phyloP scores from a whole-genome alignment of 768 basidiomycete species.

The Sporobolomyces pararoseus region DNA sequence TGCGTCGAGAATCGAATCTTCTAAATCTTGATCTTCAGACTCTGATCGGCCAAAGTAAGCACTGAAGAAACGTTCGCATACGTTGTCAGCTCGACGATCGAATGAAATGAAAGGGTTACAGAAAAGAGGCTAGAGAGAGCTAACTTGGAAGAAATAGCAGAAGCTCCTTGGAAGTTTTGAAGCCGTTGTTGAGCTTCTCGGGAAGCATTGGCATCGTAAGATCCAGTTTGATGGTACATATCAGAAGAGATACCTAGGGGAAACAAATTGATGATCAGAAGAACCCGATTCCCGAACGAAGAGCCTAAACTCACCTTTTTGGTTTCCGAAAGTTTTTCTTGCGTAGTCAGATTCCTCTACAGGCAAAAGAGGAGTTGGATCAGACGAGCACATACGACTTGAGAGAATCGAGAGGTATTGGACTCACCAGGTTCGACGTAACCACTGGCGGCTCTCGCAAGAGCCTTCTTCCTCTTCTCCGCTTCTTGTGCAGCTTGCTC shows the following conservation, averaged over 20 bases:
- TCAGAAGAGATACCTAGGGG: conserved; percentile 83
- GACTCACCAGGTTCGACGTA: conserved; percentile 46
- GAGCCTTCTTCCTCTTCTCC: conserved; percentile 57
- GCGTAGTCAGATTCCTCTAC: conserved; percentile 61
- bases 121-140: background rate
- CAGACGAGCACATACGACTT: no score
- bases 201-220: conserved; percentile 70
- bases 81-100: no score
- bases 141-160: conserved; percentile 58
- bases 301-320: conserved; percentile 58
- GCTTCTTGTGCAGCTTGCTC: conserved; percentile 55
- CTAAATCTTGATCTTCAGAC: conserved; percentile 52
- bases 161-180: conserved; percentile 81
- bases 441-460: conserved; percentile 52
- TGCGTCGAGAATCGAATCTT: conserved; percentile 54
- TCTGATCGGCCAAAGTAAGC: conserved; percentile 83
- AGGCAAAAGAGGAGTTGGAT: no score
- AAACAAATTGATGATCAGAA: background rate
- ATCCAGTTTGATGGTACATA: conserved; percentile 88
- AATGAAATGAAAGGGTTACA: no score
- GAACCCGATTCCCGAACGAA: no score
- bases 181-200: conserved; percentile 77
- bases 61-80: no score
- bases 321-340: conserved; percentile 81
- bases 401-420: no score